Evolutionary conservation across 1,284 basidiomycete genomes (phyloP).

Genomic region (Melampsora abietis-canadensis): DNA sequence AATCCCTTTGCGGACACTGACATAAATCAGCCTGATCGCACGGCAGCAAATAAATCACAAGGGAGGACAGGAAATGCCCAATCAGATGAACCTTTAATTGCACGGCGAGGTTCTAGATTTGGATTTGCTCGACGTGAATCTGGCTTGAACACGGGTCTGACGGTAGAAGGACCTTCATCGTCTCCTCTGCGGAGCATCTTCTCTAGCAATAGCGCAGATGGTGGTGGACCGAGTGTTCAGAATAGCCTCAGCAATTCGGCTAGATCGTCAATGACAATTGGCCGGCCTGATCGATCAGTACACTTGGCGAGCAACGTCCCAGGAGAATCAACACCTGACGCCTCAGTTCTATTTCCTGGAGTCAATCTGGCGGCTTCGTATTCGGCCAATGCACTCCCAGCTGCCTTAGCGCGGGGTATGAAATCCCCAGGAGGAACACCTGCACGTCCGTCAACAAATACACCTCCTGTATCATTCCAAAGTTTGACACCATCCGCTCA

Average conservation of each 20-base stretch:
- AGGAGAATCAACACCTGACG: constrained; percentile 24
- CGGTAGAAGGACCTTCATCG: constrained; percentile 5
- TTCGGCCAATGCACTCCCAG: constrained; percentile 40
- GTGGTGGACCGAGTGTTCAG: constrained; percentile 5
- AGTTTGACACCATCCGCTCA: constrained; percentile 13
- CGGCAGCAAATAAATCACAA: constrained; percentile 1
- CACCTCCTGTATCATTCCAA: constrained; percentile 15
- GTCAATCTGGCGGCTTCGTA: constrained; percentile 41
- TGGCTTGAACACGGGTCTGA: constrained; percentile 5
- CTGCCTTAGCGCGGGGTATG: constrained; percentile 25
- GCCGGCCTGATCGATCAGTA: constrained; percentile 8
- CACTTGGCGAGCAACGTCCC: constrained; percentile 6
- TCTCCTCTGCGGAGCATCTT: constrained; percentile 41
- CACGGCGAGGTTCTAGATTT: constrained; percentile 38
- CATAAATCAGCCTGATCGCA: not conserved
- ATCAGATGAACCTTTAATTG: constrained; percentile 18
- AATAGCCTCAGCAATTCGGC: not conserved
- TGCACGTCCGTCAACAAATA: constrained; percentile 17
- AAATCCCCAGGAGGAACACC: constrained; percentile 23
- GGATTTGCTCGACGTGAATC: constrained; percentile 40
- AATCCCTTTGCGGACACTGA: constrained; percentile 41
- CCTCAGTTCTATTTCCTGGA: constrained; percentile 38
- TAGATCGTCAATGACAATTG: not conserved
- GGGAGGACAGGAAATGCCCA: not conserved
- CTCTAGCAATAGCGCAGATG: constrained; percentile 18